A percentile compares a stretch with the other conserved stretches of the same genome.
Evolutionary conservation across 345 rosid genomes (phyloP).

Genomic region (Gynandropsis gynandra): DNA sequence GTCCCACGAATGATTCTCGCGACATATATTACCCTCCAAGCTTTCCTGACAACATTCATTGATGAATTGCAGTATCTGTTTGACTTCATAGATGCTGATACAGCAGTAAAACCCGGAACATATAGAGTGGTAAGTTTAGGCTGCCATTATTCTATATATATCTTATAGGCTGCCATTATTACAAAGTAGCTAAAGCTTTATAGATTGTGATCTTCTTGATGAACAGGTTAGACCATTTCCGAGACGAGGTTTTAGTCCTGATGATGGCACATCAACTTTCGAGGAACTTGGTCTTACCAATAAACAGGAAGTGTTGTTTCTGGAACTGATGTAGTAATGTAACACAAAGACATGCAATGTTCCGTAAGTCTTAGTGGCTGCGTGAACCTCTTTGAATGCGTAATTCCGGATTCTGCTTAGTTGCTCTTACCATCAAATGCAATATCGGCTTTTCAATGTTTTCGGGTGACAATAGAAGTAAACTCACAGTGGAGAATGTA

Average conservation of each 20-base stretch:
- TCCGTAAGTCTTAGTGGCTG: slow-evolving; percentile 6
- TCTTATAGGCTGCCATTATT: not conserved
- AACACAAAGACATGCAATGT: slow-evolving; percentile 6
- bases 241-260: slow-evolving; percentile 42
- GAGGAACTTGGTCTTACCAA: slow-evolving; percentile 59
- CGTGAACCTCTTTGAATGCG: too few relatives aligned
- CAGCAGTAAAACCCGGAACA: slow-evolving; percentile 53
- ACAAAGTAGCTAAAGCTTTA: not conserved
- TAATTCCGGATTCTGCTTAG: too few relatives aligned
- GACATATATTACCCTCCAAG: not conserved
- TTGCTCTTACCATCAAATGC: too few relatives aligned
- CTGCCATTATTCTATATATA: not conserved
- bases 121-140: slow-evolving; percentile 59
- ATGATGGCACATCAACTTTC: slow-evolving; percentile 46
- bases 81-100: slow-evolving; percentile 63
- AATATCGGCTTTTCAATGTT: too few relatives aligned
- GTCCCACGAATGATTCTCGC: slow-evolving; percentile 9
- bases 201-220: slow-evolving; percentile 14
- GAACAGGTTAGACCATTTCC: slow-evolving; percentile 79
- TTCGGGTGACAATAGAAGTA: too few relatives aligned
- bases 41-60: slow-evolving; percentile 25
- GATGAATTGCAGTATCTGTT: slow-evolving; percentile 44
- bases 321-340: slow-evolving; percentile 49
- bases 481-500: too few relatives aligned
- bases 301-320: slow-evolving; percentile 75